Base-by-base conservation (phyloP, 2,329 filamentous ascomycete species). In the Fusarium circinatum region DNA sequence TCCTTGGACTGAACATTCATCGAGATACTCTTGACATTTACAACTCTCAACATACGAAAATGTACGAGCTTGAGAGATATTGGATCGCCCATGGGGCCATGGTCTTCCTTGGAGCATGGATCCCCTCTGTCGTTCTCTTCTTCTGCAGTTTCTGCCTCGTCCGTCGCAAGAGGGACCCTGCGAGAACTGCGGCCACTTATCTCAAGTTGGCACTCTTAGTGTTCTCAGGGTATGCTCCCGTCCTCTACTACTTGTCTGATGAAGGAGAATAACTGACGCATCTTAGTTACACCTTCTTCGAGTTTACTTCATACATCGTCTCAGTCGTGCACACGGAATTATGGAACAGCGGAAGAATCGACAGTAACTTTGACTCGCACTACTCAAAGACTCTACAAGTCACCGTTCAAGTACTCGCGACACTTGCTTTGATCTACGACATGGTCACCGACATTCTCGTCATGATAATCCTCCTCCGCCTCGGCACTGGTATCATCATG, bases 191-290 rank as follows among this genome's bases (percentile, higher is more conserved):
- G 24, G 74, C 79, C 18, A 68, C 52, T 6, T 78, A 65, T 24
- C 73, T 78, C 55, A 80, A 79, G 49, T 8, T 59, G 4, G 77
- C 78, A 2, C 67, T 82, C 17, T 59, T 66, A 3, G 52, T 76
- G 0, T 82, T 76, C 34, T 42, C 65, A 9, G 30, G 75, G 81
- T 83, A 54, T 52, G 79, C 24, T 2, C 6, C 54, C 20, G 10
- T 13, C 4, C 5, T 26, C 30, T n/a, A 1, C 20, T 32, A 2
- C 8, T 8, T 24, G 4, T 17, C 2, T 18, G 15, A 10, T 10
- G 24, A 22, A 54, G 0, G 1, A 28, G 2, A 14, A 28, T 26
- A 5, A n/a, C 68, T 73, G 15, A 75, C 28, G 0, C 6, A 3
- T 13, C 5, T 30, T 30, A 79, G 78, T 17, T 78, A 67, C 42